phyloP scores from a whole-genome alignment of 441 rosid genomes.

The Croton setiger region DNA sequence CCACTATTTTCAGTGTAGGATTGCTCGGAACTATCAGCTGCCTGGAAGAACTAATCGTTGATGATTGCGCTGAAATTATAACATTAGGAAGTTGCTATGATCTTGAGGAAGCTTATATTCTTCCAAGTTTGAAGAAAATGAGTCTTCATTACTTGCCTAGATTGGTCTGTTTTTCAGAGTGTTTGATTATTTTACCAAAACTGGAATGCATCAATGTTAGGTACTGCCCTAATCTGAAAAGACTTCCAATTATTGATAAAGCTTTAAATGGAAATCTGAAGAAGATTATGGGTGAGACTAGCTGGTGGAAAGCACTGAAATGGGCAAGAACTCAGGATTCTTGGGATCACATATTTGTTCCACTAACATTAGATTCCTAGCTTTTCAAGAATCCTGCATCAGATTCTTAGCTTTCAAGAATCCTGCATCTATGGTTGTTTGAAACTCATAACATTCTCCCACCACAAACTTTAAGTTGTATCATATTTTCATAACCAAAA shows the following conservation, averaged over 20 bases:
- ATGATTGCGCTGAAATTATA: slow-evolving; percentile 18
- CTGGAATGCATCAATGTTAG: neutral
- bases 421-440: too few relatives aligned
- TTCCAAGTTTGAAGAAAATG: slow-evolving; percentile 16
- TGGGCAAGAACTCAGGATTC: too few relatives aligned
- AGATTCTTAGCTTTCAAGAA: too few relatives aligned
- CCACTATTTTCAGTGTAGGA: slow-evolving; percentile 13
- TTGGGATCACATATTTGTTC: too few relatives aligned
- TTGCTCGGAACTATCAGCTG: slow-evolving; percentile 8
- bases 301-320: neutral
- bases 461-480: too few relatives aligned
- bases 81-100: neutral
- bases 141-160: slow-evolving; percentile 23
- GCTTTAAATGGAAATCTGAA: neutral
- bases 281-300: neutral
- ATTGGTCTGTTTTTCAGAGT: neutral
- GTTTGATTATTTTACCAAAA: neutral
- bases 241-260: neutral
- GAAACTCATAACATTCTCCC: too few relatives aligned
- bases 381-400: too few relatives aligned
- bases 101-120: neutral
- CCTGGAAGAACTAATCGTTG: slow-evolving; percentile 23
- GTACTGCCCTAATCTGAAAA: neutral
- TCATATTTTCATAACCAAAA: too few relatives aligned
- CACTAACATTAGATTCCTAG: too few relatives aligned